Conservation (phyloP, 148 eudicot species). For the Rhododendron vialii region DNA sequence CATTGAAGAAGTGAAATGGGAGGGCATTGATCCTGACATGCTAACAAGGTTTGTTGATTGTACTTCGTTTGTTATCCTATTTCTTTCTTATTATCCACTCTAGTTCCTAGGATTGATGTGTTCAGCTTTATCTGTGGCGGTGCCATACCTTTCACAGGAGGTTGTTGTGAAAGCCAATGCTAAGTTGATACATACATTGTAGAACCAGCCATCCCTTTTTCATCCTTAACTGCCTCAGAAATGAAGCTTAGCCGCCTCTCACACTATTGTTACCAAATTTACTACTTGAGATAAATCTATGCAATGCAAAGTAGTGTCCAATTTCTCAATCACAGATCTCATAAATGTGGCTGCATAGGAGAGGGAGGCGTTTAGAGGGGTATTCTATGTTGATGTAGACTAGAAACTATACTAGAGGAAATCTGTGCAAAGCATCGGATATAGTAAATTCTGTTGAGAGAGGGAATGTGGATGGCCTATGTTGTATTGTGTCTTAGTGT, state of each 20-base stretch:
- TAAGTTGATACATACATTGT: not conserved
- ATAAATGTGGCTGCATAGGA: not conserved
- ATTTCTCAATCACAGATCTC: not conserved
- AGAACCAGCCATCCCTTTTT: not conserved
- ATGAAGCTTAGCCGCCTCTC: not conserved
- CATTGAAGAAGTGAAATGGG: slow-evolving; percentile 81
- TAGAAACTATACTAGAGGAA: not conserved
- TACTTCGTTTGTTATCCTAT: not conserved
- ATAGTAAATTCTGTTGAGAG: too few species aligned
- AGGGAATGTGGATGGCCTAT: too few species aligned
- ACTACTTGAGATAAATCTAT: not conserved
- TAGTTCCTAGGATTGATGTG: not conserved
- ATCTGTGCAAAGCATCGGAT: not conserved
- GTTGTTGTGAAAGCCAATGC: not conserved
- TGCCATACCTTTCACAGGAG: not conserved
- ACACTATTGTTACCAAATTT: not conserved
- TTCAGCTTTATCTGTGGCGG: not conserved
- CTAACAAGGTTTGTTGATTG: slow-evolving; percentile 59
- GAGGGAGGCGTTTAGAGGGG: not conserved
- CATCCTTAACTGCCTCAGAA: not conserved
- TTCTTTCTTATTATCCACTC: not conserved
- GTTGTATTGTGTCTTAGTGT: not conserved
- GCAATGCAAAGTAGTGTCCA: not conserved
- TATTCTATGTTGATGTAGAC: not conserved
- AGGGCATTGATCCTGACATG: slow-evolving; percentile 75